Base-by-base conservation (phyloP, 148 eudicot species). In the Fagopyrum esculentum region DNA sequence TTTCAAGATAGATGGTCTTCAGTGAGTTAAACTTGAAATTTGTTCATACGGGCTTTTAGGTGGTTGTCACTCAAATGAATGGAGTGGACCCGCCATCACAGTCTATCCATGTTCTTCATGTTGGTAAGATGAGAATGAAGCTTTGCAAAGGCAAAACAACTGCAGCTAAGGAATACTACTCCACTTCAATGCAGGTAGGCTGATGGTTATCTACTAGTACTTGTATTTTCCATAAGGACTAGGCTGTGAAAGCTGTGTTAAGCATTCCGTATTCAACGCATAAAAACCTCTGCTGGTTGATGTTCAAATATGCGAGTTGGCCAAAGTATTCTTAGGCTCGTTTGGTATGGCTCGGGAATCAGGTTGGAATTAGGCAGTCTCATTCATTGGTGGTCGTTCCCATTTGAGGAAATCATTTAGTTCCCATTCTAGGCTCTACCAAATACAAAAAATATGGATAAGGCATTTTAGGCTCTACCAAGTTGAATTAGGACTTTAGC, bases 91-190 rank as follows among this genome's bases (percentile, higher is more conserved):
- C 90, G 77, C 82, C 85, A 52, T 88, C 94, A 30, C 88, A 88
- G 73, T 89, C 89, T 29, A 90, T 96, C 75, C 92, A 92, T 78
- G 87, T 84, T 64, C 93, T 96, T 77, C 98, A 92, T 75, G 81
- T 96, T 40, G 98, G 99, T 60, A 96, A 92, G 83, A 92, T 96
- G 99, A 88, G 99, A 80, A 92, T 96, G 87, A 96, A 96, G 80
- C 97, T 96, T 73, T 84, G 90, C 71, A 92, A 83, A 82, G 94
- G 97, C 75, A 90, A 92, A 80, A 78, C 97, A 80, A 92, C 91
- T 16, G 81, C 89, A 46, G 90, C 89, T 47, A 96, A 92, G 77
- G 99, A 96, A 79, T 96, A 86, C 61, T 96, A 96, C 79, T 96
- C 97, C 64, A 80, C 86, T 47, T 77, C 89, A 73, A 96, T 96